Base-by-base conservation (phyloP, 1,284 basidiomycete species). In the Moniliella sp. region DNA sequence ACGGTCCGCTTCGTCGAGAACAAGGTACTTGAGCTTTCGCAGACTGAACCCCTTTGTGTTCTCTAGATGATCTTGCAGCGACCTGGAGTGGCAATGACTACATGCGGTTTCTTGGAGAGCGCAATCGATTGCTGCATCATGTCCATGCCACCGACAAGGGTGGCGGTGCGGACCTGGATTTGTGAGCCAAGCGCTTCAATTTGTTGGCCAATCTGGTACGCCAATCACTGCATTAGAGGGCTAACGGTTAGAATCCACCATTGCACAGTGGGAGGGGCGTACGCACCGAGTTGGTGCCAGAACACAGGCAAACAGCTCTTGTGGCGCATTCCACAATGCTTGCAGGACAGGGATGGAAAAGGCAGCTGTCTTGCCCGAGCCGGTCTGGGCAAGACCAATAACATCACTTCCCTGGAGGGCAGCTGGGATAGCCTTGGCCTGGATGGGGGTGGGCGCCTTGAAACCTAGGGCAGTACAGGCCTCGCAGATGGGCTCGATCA, bases 41-140 rank as follows among this genome's bases (percentile, higher is more conserved):
- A 99, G 62, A 47, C 75, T 83, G 63, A 97, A 99, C 0, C 91
- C 91, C 61, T 97, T 97, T 3, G 91, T 97, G 53, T 88, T 88
- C 61, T 97, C 86, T 30, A 99, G 65, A 62, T 97, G 91, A 61
- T 94, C 83, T 51, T 86, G 73, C 49, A 99, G 64, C 39, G 73
- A 43, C 91, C 91, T 0, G 91, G 91, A 0, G 91, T 97, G 16
- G 86, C 88, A n/a, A 97, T 83, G 27, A 99, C 71, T 28, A 99
- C 70, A 63, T 99, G 53, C 3, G 50, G 53, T 9, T 50, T 70
- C 64, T 93, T 97, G 11, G 83, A 81, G 27, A 97, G 69, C 5
- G 83, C 81, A 41, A 97, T 79, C 27, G 80, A 73, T 61, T 99
- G 91, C 4, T 76, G 69, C 65, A 91, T 80, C 67, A 77, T 79